Base-by-base conservation (phyloP, 1,284 basidiomycete genomes). In the Trichosporon sp. region DNA sequence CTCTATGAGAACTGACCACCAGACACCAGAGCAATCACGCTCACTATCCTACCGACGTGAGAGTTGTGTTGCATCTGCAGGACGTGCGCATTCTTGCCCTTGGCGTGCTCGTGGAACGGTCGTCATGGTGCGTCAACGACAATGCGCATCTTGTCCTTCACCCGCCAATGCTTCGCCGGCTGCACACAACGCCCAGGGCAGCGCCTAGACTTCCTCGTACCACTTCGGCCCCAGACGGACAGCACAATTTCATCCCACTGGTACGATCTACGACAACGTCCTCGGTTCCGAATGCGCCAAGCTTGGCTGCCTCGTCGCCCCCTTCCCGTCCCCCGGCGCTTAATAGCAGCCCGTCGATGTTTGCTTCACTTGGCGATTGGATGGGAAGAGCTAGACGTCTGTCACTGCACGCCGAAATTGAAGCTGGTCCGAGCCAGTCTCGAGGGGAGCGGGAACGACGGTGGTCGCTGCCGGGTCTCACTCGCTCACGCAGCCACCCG, bases 141-240 rank as follows among this genome's bases (percentile, higher is more conserved):
- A 82, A 81, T 64, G 81, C 80, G 3, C 80, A 81, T 66, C 69
- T 76, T 1, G 65, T 78, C 2, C 70, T 81, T 1, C 81, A 83
- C 70, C 81, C 81, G 15, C 81, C 81, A 1, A 68, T 78, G 8
- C 70, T 81, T 6, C 73, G 76, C 13, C 44, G 71, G 7, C 68
- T 71, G 5, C 56, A 9, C 27, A 12, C 38, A 15, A 34, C 44
- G n/a, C 44, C 32, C 34, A 25, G 65, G 8, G 21, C 35, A n/a
- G 18, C 60, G 2, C 44, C 44, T 5, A 63, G 42, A 13, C 31
- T 62, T 29, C 44, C 38, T n/a, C 60, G 60, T 15, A 51, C 66
- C 27, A 12, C 44, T 31, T 12, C 42, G 23, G 34, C 34, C 34
- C 21, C 35, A 18, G 62, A 35, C 11, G 23, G 15, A 7, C 35